Base-by-base conservation (phyloP, 306 rosid genomes). In the Medicago arabica region DNA sequence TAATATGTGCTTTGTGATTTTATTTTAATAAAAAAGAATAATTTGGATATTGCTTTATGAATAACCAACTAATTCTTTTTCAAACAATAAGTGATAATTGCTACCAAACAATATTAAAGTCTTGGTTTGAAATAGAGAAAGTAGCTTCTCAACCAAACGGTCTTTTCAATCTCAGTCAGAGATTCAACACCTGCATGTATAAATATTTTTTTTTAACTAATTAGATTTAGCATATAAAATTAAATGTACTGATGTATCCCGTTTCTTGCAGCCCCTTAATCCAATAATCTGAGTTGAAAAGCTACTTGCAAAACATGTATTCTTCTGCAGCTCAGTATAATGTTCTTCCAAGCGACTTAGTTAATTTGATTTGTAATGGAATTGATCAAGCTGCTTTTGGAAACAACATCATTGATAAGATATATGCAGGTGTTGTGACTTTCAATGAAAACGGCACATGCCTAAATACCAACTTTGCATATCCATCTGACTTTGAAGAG, bases 371-470 rank as follows among this genome's bases (percentile, higher is more conserved):
- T 0, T 93, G 98, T 44, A 75, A 77, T 4, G 96, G 83, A 54
- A 88, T 93, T 55, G 91, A 91, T 50, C 75, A 82, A 72, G 78
- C 80, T 75, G 25, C 83, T 65, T 54, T 43, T 38, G 81, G 71
- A 13, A 71, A 51, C 41, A 83, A 84, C 46, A 86, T 71, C 14
- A 58, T 88, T 6, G 58, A 74, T 41, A 84, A 81, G 84, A 83
- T 91, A 78, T 85, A 76, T 81, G 83, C 91, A 44, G 97, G 92
- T 8, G 49, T 91, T 25, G 79, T 83, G 75, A 86, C 96, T 64
- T 13, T 3, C 7, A 1, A 1, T 47, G 16, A 7, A 47, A 12
- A 13, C 1, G 7, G 14, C 1, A 13, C 1, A 47, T 47, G 16
- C 53, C 7, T 11, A 13, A 15, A 12, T 47, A 12, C n/a, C 14